Base-by-base conservation (phyloP, 306 rosid species). In the Erythrophleum fordii region DNA sequence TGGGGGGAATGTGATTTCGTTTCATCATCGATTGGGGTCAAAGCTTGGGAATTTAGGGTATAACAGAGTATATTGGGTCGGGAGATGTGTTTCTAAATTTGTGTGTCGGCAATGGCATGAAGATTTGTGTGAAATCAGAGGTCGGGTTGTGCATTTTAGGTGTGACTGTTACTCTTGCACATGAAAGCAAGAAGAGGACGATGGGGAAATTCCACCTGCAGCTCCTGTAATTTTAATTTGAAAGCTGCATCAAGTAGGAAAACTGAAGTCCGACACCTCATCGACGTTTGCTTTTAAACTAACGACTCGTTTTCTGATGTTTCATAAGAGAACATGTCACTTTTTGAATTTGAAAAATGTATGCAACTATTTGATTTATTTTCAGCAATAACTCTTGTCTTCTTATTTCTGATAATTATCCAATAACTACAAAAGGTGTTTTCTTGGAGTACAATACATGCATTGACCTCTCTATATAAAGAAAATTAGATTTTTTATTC, bases 1-100 rank as follows among this genome's bases (percentile, higher is more conserved):
- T 68, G 12, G 75, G 73, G 75, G 62, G 25, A 76, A 49, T 75
- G 37, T 88, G 90, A 75, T 69, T 75, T 75, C 91, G 78, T 76
- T 92, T 92, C 95, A 89, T 90, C 58, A 64, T 78, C 11, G 66
- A 25, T 12, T 26, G 49, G 56, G 60, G 3, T 11, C 0, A 11
- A 68, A 26, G 70, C 1, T 41, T 26, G 41, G 60, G 14, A 46
- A 25, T 12, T 45, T 13, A 45, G 39, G 56, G 11, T 0, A 25
- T 23, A 16, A 25, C 0, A 44, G 31, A 37, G 16, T 3, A n/a
- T 46, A 25, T 49, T 16, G 72, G 79, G 26, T 28, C 4, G 17
- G 11, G 64, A 52, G 20, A 39, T 5, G 67, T 34, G 53, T 53
- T 56, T 73, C 14, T 71, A 29, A 39, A 39, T n/a, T 23, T 37